Evolutionary conservation across 768 basidiomycete genomes (phyloP).

Genomic region (Hypholoma fasciculare): DNA sequence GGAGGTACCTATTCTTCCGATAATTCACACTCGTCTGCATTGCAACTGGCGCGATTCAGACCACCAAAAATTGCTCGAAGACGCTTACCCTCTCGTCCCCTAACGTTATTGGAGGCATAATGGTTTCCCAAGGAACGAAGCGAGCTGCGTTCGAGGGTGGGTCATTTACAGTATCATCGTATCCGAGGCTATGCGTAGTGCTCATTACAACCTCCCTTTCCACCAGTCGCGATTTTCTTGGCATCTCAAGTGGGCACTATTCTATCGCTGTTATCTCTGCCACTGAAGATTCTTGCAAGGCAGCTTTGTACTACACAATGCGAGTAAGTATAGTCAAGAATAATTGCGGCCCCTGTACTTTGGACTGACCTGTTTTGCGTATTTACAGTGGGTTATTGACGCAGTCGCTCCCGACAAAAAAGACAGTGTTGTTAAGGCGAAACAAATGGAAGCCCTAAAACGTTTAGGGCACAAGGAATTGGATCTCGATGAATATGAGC

Average conservation of each 20-base stretch:
- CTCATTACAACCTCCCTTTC: not conserved
- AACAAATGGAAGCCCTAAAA: constrained; percentile 69
- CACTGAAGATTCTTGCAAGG: constrained; percentile 45
- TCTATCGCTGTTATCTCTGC: constrained; percentile 9
- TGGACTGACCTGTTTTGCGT: not conserved
- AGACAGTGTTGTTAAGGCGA: constrained; percentile 64
- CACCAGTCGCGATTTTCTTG: constrained; percentile 49
- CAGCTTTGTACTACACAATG: constrained; percentile 76
- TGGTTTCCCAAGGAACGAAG: constrained; percentile 38
- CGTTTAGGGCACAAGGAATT: constrained; percentile 71
- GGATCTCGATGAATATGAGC: constrained; percentile 89
- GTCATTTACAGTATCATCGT: constrained; percentile 6
- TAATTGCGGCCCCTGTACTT: not conserved
- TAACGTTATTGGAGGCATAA: not conserved
- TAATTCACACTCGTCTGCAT: not conserved
- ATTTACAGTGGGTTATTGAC: constrained; percentile 65
- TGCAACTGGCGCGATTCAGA: not conserved
- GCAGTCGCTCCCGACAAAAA: constrained; percentile 50
- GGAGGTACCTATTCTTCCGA: not conserved
- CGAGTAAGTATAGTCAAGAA: constrained; percentile 44
- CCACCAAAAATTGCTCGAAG: not conserved
- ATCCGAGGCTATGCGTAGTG: not conserved
- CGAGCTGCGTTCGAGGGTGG: constrained; percentile 47
- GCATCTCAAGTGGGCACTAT: constrained; percentile 47
- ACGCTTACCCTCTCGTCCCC: not conserved